These are phyloP conservation scores for Aspergillus awamori DNA, from an alignment of 2,329 filamentous ascomycete species.

Conservation along the genomic window DNA sequence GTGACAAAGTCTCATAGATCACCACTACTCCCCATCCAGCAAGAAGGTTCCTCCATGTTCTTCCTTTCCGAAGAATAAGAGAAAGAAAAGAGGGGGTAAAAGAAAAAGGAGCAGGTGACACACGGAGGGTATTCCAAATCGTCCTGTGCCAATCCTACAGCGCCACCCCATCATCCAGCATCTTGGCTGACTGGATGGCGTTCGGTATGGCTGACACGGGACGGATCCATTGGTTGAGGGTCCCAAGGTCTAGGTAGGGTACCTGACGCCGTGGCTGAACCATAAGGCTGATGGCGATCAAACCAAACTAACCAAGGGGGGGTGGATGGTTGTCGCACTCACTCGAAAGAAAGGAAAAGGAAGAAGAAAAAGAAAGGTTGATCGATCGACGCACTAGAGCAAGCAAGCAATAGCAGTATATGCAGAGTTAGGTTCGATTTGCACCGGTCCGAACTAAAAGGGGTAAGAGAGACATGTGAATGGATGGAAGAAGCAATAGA, in stretches of 20 bases:
- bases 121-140: neutral
- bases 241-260: neutral
- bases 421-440: no score
- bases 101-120: no score
- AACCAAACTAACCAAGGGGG: neutral
- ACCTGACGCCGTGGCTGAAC: constrained; percentile 5
- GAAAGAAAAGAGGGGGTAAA: no score
- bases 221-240: neutral
- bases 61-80: no score
- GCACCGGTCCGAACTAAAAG: neutral
- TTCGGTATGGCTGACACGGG: constrained; percentile 1
- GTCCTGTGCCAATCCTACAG: neutral
- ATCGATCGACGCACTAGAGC: neutral
- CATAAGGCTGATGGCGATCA: constrained; percentile 3
- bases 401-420: neutral
- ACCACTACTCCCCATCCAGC: no score
- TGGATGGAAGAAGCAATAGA: no score
- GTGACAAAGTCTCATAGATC: no score
- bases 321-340: neutral
- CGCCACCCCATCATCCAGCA: neutral
- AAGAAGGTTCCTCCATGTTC: no score
- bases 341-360: no score
- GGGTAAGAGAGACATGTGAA: neutral
- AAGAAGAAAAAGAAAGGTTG: no score
- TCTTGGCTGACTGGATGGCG: neutral